Evolutionary conservation across 176 grass and related monocot genomes (phyloP), one percentile per base, ranked within the genome.

Genomic region (Microstegium vimineum): DNA sequence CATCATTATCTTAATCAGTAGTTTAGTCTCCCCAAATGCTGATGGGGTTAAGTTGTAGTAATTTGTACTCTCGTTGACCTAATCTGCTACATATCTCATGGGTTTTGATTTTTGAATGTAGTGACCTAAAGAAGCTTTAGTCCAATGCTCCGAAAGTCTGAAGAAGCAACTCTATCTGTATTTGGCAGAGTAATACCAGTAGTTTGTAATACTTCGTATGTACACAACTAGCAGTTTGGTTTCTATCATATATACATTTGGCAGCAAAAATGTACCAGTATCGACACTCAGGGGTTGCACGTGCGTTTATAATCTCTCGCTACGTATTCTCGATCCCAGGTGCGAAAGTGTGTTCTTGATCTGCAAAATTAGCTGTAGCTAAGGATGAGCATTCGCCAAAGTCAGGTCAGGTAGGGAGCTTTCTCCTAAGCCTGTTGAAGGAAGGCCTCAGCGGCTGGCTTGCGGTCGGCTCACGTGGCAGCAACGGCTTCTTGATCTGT

Each of bases 361-460:
- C 59, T 80, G 66, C 56, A 71, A 31, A 33, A 22, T 71, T 6
- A 38, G 68, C 52, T 87, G 62, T 31, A 52, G 43, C 31, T 67
- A 36, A 68, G 40, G 17, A 14, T 35, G 61, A 25, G 54, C 57
- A 27, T 62, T 26, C 17, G 5, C 35, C 10, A 0, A n/a, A 26
- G 10, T 78, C 46, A 80, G 35, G 49, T 76, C 31, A 62, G 69
- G 86, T 4, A 30, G 73, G 75, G 18, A 63, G 73, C 84, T 90
- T 93, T 73, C 86, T 86, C 76, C 90, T 82, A 31, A 79, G 76
- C 79, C 47, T 95, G 66, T 85, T 90, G 82, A 95, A 95, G 81
- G 56, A 82, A 35, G 92, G 95, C 36, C 49, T 90, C 43, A 93
- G 40, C 41, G 90, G 92, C 30, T 93, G 90, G 72, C 76, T 98